Evolutionary conservation across 225 moss, liverwort and hornwort species (phyloP).

Genomic region (Asterella californica): DNA sequence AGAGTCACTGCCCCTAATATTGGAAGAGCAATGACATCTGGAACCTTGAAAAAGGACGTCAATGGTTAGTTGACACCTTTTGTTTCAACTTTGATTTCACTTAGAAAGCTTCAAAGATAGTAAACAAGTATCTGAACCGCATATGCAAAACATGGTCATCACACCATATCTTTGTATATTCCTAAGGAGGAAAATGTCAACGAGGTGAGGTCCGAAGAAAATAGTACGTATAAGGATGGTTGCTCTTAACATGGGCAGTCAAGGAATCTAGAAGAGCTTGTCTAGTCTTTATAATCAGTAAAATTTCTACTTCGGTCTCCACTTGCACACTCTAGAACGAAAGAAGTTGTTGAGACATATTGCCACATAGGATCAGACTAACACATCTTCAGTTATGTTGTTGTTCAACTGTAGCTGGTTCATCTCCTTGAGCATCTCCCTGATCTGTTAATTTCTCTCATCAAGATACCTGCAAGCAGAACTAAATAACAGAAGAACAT

Average conservation of each 20-base stretch:
- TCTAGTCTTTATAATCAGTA: conserved; percentile 72
- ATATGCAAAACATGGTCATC: not conserved
- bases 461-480: not conserved
- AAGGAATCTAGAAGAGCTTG: conserved; percentile 57
- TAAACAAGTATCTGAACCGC: too few species aligned
- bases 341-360: not conserved
- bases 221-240: conserved; percentile 75
- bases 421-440: not conserved
- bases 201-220: too few species aligned
- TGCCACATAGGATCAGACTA: not conserved
- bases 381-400: not conserved
- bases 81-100: not conserved
- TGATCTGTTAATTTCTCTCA: not conserved
- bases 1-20: conserved; percentile 75
- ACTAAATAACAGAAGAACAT: not conserved
- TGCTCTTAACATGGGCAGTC: conserved; percentile 59
- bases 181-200: not conserved
- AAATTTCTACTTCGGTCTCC: conserved; percentile 64
- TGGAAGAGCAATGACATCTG: conserved; percentile 77
- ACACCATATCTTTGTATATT: not conserved
- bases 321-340: conserved; percentile 39
- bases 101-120: too few species aligned
- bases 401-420: too few species aligned
- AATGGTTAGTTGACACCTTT: not conserved
- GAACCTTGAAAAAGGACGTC: conserved; percentile 51